phyloP scores from a whole-genome alignment of 2,329 filamentous ascomycete species.

The Xylariaceae sp. region DNA sequence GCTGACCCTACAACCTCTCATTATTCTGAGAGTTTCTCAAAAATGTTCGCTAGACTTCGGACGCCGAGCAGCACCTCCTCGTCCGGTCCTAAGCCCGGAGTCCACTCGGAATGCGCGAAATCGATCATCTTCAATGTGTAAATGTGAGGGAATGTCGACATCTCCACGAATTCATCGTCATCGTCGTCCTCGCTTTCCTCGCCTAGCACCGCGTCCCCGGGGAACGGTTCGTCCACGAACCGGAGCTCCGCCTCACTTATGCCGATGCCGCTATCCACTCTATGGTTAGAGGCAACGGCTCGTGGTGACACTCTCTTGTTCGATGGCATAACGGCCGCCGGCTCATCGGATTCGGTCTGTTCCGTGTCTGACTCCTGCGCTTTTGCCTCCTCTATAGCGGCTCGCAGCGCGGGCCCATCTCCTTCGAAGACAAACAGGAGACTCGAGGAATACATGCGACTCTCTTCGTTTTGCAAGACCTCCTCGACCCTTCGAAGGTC shows the following conservation, averaged over 20 bases:
- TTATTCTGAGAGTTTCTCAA: conserved; percentile 56
- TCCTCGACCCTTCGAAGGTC: conserved; percentile 50
- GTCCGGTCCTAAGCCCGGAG: conserved; percentile 75
- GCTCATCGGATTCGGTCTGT: conserved; percentile 29
- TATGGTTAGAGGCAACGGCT: conserved; percentile 33
- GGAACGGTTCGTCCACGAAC: conserved; percentile 13
- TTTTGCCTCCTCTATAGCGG: conserved; percentile 51
- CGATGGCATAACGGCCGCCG: conserved; percentile 29
- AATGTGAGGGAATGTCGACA: conserved; percentile 50
- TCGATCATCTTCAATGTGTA: conserved; percentile 86
- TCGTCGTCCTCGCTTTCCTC: conserved; percentile 44
- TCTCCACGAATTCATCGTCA: conserved; percentile 49
- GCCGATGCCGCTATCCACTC: conserved; percentile 53
- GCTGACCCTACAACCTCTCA: background rate
- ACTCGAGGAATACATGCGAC: conserved; percentile 59
- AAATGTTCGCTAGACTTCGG: conserved; percentile 63
- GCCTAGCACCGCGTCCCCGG: conserved; percentile 22
- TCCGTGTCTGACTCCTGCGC: conserved; percentile 18
- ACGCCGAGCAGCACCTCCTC: conserved; percentile 76
- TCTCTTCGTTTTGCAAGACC: conserved; percentile 51
- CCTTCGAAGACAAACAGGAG: conserved; percentile 61
- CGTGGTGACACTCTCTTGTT: conserved; percentile 24
- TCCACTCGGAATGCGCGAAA: conserved; percentile 89
- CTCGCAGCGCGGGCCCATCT: conserved; percentile 50
- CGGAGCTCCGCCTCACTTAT: conserved; percentile 43